Conservation (phyloP, 148 eudicot genomes). For the Arctostaphylos glauca region DNA sequence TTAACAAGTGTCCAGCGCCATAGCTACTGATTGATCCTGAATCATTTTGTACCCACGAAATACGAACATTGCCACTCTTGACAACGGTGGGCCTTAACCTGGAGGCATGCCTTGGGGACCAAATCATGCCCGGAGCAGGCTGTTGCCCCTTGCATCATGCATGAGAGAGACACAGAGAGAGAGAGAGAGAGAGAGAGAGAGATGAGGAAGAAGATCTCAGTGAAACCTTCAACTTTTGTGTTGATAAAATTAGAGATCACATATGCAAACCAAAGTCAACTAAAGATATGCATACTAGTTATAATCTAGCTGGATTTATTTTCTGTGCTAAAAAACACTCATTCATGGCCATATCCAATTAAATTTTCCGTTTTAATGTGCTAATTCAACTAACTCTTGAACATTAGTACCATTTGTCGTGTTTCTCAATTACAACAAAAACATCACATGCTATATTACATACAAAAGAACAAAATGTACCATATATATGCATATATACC, state of each 20-base stretch:
- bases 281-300: neutral
- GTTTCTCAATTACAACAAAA: too few species aligned
- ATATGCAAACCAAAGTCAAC: neutral
- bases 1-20: neutral
- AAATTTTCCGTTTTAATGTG: too few species aligned
- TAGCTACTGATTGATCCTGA: neutral
- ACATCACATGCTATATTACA: too few species aligned
- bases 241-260: neutral
- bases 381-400: too few species aligned
- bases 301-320: neutral
- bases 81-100: conserved; percentile 10
- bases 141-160: neutral
- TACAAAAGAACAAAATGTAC: too few species aligned
- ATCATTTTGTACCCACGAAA: neutral
- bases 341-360: too few species aligned
- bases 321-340: neutral
- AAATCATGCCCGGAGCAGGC: conserved; percentile 13
- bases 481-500: too few species aligned
- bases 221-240: neutral
- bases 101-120: conserved; percentile 16
- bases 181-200: conserved; percentile 14
- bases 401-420: too few species aligned
- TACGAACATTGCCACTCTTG: neutral
- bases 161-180: neutral
- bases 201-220: neutral